phyloP scores from a whole-genome alignment of 1,284 basidiomycete genomes.

The Lentinula novae-zelandiae region DNA sequence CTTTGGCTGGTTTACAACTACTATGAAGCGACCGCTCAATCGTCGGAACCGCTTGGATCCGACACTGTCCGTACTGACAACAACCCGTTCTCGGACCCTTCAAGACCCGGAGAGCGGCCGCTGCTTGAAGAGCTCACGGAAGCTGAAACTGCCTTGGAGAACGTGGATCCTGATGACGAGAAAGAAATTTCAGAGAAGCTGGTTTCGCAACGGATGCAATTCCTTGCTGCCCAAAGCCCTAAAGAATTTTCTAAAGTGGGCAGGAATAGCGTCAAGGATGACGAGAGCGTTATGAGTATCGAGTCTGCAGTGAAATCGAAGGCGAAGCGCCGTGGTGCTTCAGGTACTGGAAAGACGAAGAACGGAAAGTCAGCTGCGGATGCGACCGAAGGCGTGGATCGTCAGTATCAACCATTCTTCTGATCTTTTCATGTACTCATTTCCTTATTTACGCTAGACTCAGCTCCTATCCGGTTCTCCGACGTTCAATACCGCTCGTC shows the following conservation, averaged over 20 bases:
- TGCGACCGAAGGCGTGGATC: neutral
- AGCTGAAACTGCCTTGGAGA: conserved; percentile 45
- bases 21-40: conserved; percentile 35
- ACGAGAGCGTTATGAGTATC: conserved; percentile 14
- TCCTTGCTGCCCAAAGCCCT: conserved; percentile 31
- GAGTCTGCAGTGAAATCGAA: conserved; percentile 12
- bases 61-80: conserved; percentile 17
- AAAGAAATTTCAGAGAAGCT: conserved; percentile 32
- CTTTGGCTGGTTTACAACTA: conserved; percentile 62
- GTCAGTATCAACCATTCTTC: neutral
- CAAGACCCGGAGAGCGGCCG: conserved; percentile 40
- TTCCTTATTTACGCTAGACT: neutral
- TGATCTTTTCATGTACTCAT: neutral
- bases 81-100: conserved; percentile 57
- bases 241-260: conserved; percentile 28
- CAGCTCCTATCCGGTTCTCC: neutral
- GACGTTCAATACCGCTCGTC: neutral
- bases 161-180: conserved; percentile 45
- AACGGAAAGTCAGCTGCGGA: neutral
- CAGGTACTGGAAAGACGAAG: neutral
- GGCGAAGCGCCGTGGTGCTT: conserved; percentile 1
- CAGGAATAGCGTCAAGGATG: conserved; percentile 15
- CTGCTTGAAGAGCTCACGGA: conserved; percentile 35
- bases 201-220: conserved; percentile 32
- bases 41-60: conserved; percentile 36